Base-by-base conservation (phyloP, 345 rosid genomes). In the Excoecaria agallocha region DNA sequence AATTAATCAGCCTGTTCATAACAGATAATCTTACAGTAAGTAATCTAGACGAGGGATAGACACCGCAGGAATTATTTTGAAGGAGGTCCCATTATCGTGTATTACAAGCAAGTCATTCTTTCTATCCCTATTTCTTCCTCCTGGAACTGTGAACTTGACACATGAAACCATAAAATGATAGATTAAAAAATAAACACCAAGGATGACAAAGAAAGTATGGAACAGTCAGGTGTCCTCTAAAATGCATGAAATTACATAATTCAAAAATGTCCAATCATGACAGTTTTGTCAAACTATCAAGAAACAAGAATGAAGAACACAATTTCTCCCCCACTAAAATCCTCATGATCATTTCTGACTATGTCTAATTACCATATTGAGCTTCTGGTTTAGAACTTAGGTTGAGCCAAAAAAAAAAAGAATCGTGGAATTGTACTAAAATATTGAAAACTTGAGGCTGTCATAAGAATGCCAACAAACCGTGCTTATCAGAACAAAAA, bases 111-210 rank as follows among this genome's bases (percentile, higher is more conserved):
- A 83, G 80, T 94, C 98, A 3, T 70, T 71, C 84, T 89, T 92
- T 82, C 98, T 85, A 75, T 94, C 93, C 72, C 97, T 81, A 46
- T 87, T 88, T 86, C 86, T 85, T 81, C 97, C 97, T 66, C 86
- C 96, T 9, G 95, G 91, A 78, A 79, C 87, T 17, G 95, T 92
- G 73, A 94, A 97, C 98, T 92, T 12, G 38, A 38, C 37, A 49
- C 3, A 49, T 37, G 35, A 41, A 61, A n/a, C 54, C 56, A 25
- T 4, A 10, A 41, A 45, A 39, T 51, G 58, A 19, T 46, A 65
- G 48, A 43, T 38, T 16, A 59, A 35, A 57, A 39, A 5, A 70
- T 5, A 45, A 22, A 48, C 10, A 43, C 41, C 58, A 59, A 72
- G n/a, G 43, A 41, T 69, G 12, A 2, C 48, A 25, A 55, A 49